A percentile compares a stretch with the other conserved stretches of the same genome.
Conservation (phyloP, 2,329 filamentous ascomycete species). For the Eutypa lata region DNA sequence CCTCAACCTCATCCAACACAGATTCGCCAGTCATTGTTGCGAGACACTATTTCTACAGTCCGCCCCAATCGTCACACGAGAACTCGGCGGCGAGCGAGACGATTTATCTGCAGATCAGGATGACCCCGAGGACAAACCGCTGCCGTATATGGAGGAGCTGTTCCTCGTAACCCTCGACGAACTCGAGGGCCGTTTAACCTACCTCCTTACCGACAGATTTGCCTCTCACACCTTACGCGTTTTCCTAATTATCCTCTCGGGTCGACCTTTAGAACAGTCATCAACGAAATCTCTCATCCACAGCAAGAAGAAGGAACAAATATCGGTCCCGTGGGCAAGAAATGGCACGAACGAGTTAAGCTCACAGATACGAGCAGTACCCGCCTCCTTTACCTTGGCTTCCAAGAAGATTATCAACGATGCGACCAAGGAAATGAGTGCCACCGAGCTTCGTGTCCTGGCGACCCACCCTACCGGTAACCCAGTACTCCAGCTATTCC, state of each 20-base stretch:
- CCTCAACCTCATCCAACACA: slow-evolving; percentile 84
- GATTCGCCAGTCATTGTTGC: slow-evolving; percentile 96
- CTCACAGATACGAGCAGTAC: slow-evolving; percentile 57
- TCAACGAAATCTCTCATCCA: slow-evolving; percentile 73
- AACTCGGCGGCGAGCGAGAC: slow-evolving; percentile 55
- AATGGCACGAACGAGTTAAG: slow-evolving; percentile 45
- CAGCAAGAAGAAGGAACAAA: slow-evolving; percentile 88
- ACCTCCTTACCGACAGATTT: slow-evolving; percentile 80
- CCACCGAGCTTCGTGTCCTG: slow-evolving; percentile 76
- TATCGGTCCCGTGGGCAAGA: slow-evolving; percentile 58
- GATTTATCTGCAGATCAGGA: slow-evolving; percentile 38
- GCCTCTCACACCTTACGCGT: slow-evolving; percentile 89
- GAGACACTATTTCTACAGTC: slow-evolving; percentile 87
- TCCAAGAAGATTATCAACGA: slow-evolving; percentile 79
- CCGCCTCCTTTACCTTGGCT: slow-evolving; percentile 72
- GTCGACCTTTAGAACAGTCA: slow-evolving; percentile 70
- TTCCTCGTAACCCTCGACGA: slow-evolving; percentile 83
- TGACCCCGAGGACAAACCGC: slow-evolving; percentile 43
- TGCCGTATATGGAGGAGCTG: slow-evolving; percentile 74
- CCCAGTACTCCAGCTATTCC: slow-evolving; percentile 83
- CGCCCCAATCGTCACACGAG: slow-evolving; percentile 73
- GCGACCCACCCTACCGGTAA: slow-evolving; percentile 89
- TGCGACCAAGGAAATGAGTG: slow-evolving; percentile 71
- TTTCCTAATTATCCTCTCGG: slow-evolving; percentile 80
- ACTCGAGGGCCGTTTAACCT: slow-evolving; percentile 79